Evolutionary conservation across 495 filamentous ascomycete genomes (phyloP), one percentile per base, ranked within the genome.

Genomic region (Zalerion maritima): DNA sequence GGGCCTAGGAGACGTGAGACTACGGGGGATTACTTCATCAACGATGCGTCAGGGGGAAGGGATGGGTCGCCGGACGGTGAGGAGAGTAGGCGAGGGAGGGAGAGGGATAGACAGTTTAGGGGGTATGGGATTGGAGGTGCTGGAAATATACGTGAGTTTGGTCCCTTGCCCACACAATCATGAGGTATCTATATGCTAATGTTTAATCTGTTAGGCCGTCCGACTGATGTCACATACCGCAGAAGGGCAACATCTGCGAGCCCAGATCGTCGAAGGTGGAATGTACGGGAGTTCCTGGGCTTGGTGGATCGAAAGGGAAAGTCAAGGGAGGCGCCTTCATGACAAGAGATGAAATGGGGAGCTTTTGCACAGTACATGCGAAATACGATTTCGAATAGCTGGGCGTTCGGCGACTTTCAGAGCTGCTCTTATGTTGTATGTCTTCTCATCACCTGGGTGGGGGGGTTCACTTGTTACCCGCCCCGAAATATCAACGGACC

Each of bases 121-220:
- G 47, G 49, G 2, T 57, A 57, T 31, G 54, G 54, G 8, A 57
- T 57, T 27, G 54, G 54, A 3, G 54, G 54, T 4, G 40, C 42
- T 23, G 54, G 54, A 3, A 57, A 57, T 37, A 57, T 57, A 9
- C 47, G 54, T 49, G 21, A 43, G 45, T 47, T 23, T n/a, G n/a
- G n/a, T n/a, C n/a, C n/a, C n/a, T n/a, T n/a, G n/a, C n/a, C n/a
- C n/a, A n/a, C n/a, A n/a, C n/a, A n/a, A n/a, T n/a, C n/a, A n/a
- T n/a, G n/a, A n/a, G 12, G 3, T 29, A 18, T 32, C 15, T 35
- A 3, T n/a, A 11, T 17, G 14, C 15, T 11, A 14, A 21, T 13
- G 16, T 30, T 15, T 6, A 1, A 19, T 14, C n/a, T 14, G 14
- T n/a, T 21, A 43, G 40, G 41, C n/a, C 28, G 41, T 13, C 36